A percentile compares a stretch with the other conserved stretches of the same genome.
These are phyloP conservation scores for Elsinoe perseae DNA, from an alignment of 2,329 filamentous ascomycete species.

Conservation along the genomic window DNA sequence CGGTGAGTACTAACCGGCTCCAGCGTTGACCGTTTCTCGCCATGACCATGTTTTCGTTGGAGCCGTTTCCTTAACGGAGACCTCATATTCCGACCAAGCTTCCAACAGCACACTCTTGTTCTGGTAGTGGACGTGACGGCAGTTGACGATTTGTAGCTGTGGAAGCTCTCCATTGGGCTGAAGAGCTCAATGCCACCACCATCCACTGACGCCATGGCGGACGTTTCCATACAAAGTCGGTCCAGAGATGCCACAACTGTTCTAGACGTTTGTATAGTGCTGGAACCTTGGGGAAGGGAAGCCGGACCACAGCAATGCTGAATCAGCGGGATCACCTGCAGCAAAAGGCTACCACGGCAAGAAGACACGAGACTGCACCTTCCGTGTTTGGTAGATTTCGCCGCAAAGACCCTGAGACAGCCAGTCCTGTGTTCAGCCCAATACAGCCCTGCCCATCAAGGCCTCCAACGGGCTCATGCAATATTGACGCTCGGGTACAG, in stretches of 20 bases:
- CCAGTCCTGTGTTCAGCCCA: neutral
- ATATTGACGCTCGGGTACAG: neutral
- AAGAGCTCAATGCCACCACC: neutral
- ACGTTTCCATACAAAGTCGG: neutral
- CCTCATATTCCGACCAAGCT: slow-evolving; percentile 12
- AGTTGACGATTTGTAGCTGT: neutral
- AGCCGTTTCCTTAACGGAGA: slow-evolving; percentile 5
- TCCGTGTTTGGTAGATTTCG: neutral
- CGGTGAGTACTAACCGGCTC: slow-evolving; percentile 3
- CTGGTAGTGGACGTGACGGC: neutral
- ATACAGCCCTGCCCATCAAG: slow-evolving; percentile 2
- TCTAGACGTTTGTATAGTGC: neutral
- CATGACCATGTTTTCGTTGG: slow-evolving; percentile 1
- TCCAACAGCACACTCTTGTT: neutral
- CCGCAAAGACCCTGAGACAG: slow-evolving; percentile 9
- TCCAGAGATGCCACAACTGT: neutral
- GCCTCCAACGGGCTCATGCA: slow-evolving; percentile 5
- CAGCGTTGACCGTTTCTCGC: neutral
- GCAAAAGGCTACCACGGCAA: neutral
- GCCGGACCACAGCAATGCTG: neutral
- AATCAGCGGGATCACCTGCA: neutral
- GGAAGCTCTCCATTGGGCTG: neutral
- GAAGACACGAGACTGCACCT: neutral
- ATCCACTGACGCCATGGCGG: neutral
- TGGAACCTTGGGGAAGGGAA: neutral